Evolutionary conservation across 805 yeast species (phyloP).

Genomic region (Pichia gijzeniarum): DNA sequence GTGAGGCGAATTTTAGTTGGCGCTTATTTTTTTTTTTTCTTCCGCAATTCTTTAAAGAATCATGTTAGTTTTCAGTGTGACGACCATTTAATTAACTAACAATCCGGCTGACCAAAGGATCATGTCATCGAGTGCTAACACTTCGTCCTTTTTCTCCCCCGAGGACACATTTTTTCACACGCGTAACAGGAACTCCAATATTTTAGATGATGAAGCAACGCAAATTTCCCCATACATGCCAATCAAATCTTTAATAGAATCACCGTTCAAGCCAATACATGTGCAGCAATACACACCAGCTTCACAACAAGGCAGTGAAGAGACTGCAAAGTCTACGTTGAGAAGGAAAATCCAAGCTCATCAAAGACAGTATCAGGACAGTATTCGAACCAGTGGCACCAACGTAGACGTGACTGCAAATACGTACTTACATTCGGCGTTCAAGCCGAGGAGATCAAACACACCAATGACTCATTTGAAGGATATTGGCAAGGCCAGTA

Average conservation of each 20-base stretch:
- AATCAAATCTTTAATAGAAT: conserved; percentile 27
- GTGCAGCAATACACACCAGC: conserved; percentile 5
- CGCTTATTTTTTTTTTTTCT: too few relatives aligned
- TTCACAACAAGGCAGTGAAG: background rate
- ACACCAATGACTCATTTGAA: background rate
- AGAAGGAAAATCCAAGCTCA: conserved; percentile 10
- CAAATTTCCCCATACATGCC: conserved; percentile 22
- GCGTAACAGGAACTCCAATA: conserved; percentile 9
- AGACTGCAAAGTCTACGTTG: conserved; percentile 2
- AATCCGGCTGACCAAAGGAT: too few relatives aligned
- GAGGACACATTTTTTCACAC: conserved; percentile 25
- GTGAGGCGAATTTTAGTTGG: too few relatives aligned
- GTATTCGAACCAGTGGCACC: background rate
- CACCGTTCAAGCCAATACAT: conserved; percentile 26
- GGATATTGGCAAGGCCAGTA: background rate
- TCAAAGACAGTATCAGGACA: conserved; percentile 5
- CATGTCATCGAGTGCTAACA: background rate
- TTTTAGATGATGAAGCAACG: background rate
- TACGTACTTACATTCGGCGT: conserved; percentile 7
- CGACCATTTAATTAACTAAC: too few relatives aligned
- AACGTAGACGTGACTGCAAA: background rate
- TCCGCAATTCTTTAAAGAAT: too few relatives aligned
- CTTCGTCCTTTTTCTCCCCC: conserved; percentile 19
- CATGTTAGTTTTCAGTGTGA: too few relatives aligned
- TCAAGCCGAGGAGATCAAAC: conserved; percentile 2